These are phyloP conservation scores for Blastocystis hominis DNA, from an alignment of 352 stramenopile species.

Conservation along the genomic window DNA sequence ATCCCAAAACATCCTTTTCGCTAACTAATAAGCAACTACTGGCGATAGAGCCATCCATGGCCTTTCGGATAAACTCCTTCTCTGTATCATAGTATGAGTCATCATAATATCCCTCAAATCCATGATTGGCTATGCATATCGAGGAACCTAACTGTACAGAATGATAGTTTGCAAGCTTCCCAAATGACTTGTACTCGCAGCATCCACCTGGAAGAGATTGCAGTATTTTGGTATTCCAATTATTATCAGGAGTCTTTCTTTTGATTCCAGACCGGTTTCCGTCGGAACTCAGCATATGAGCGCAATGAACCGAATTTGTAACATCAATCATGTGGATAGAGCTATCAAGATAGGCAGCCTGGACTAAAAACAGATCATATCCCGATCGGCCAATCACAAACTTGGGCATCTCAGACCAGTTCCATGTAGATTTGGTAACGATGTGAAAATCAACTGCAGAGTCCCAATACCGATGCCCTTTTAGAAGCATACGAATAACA, in stretches of 20 bases:
- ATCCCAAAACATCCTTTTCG: conserved; percentile 19
- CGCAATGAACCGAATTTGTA: conserved; percentile 55
- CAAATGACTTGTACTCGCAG: conserved; percentile 47
- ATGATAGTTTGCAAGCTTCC: not conserved
- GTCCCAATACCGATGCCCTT: conserved; percentile 58
- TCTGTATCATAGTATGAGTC: conserved; percentile 57
- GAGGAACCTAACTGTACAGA: not conserved
- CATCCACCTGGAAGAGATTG: conserved; percentile 2
- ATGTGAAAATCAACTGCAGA: conserved; percentile 56
- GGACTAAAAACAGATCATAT: conserved; percentile 43
- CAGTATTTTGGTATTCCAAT: conserved; percentile 14
- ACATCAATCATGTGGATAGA: conserved; percentile 34
- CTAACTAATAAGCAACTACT: conserved; percentile 9
- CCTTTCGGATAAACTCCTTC: conserved; percentile 8
- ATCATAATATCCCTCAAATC: conserved; percentile 54
- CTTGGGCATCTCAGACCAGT: conserved; percentile 16
- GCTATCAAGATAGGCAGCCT: not conserved
- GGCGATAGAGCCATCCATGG: not conserved
- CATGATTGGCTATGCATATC: conserved; percentile 13
- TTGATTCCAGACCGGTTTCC: conserved; percentile 48
- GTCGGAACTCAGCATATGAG: conserved; percentile 46
- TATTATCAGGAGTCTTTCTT: conserved; percentile 23
- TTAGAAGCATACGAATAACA: conserved; percentile 42
- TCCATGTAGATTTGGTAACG: not conserved
- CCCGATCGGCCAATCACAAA: conserved; percentile 51